Conservation (phyloP, 495 filamentous ascomycete genomes). For the Melanomma pulvis-pyrius region DNA sequence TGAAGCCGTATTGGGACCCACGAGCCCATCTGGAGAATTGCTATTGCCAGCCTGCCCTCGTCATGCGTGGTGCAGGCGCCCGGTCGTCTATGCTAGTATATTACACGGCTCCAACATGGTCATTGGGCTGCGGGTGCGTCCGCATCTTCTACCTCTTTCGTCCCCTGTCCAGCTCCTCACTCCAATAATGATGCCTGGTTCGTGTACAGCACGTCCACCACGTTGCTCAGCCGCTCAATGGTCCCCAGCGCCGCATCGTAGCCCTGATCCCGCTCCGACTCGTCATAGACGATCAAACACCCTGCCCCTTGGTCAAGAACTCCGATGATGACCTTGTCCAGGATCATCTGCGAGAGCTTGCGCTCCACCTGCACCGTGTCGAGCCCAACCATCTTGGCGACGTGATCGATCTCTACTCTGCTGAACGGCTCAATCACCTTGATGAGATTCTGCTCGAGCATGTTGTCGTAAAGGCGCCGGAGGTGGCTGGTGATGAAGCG, state of each 20-base stretch:
- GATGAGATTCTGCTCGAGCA: constrained; percentile 98
- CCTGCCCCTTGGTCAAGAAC: constrained; percentile 97
- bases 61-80: background rate
- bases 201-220: constrained; percentile 95
- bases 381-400: constrained; percentile 94
- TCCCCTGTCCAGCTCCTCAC: constrained; percentile 50
- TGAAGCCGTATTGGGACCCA: constrained; percentile 1
- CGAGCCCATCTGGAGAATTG: background rate
- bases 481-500: constrained; percentile 94
- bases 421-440: constrained; percentile 99
- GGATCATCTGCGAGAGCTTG: constrained; percentile 98
- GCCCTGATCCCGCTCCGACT: constrained; percentile 86
- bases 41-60: constrained; percentile 3
- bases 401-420: constrained; percentile 92
- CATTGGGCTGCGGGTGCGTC: background rate
- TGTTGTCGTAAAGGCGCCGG: constrained; percentile 91
- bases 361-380: constrained; percentile 96
- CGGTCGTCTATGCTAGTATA: constrained; percentile 19
- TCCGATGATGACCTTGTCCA: constrained; percentile 97
- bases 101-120: constrained; percentile 17
- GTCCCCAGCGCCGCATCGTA: constrained; percentile 94
- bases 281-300: constrained; percentile 95
- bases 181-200: constrained; percentile 96
- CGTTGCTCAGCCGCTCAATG: constrained; percentile 95
- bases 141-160: background rate